These are phyloP conservation scores for Diaporthe sp. DNA, from an alignment of 2,329 filamentous ascomycete species.

Conservation along the genomic window DNA sequence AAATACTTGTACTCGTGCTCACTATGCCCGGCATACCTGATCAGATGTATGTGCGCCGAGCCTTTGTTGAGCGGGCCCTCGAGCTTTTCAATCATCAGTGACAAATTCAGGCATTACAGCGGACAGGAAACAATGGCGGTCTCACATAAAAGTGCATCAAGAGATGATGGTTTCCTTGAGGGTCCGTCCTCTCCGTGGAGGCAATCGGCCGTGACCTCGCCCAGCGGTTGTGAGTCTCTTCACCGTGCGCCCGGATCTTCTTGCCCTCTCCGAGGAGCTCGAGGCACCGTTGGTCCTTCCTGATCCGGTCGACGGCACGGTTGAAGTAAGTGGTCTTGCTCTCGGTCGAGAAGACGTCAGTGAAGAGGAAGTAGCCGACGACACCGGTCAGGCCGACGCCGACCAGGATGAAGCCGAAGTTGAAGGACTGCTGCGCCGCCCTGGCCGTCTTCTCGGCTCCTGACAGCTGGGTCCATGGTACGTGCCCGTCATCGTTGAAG, in stretches of 20 bases:
- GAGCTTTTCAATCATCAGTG: conserved; percentile 78
- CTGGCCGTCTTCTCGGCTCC: conserved; percentile 83
- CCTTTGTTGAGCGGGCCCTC: conserved; percentile 83
- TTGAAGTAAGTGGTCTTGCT: conserved; percentile 93
- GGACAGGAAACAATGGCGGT: conserved; percentile 49
- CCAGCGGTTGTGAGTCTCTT: conserved; percentile 87
- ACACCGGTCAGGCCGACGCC: conserved; percentile 83
- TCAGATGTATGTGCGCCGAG: conserved; percentile 83
- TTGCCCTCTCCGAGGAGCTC: conserved; percentile 81
- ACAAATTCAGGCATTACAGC: conserved; percentile 80
- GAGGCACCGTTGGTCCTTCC: conserved; percentile 77
- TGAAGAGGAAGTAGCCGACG: conserved; percentile 84
- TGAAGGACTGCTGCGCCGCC: conserved; percentile 91
- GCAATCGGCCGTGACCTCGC: conserved; percentile 74
- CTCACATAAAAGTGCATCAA: conserved; percentile 87
- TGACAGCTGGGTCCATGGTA: conserved; percentile 85
- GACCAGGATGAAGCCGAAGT: conserved; percentile 82
- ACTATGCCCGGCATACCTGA: conserved; percentile 73
- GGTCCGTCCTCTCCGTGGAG: conserved; percentile 79
- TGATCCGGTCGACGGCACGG: conserved; percentile 84
- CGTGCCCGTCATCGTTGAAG: conserved; percentile 86
- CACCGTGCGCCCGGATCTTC: conserved; percentile 85
- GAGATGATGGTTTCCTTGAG: conserved; percentile 83
- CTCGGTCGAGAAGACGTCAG: conserved; percentile 86
- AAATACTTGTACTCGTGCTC: conserved; percentile 86